These are phyloP conservation scores for Omphalotus guepiniiformis DNA, from an alignment of 768 basidiomycete genomes.

Conservation along the genomic window DNA sequence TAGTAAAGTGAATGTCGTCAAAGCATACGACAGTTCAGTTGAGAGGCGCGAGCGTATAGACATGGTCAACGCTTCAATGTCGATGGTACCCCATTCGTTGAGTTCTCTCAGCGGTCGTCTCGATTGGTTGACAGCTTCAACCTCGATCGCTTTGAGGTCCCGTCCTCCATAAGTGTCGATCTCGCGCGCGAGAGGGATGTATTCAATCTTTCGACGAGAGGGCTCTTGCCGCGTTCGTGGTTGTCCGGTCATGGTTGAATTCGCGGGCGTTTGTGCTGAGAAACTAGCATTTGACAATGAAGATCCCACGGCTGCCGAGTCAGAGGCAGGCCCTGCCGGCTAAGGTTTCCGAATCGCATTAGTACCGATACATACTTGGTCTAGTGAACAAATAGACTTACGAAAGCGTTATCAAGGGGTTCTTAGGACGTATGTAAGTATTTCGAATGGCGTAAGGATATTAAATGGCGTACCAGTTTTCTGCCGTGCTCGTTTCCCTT, in stretches of 20 bases:
- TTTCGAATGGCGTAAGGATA: conserved; percentile 10
- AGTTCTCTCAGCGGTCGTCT: conserved; percentile 63
- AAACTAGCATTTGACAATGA: conserved; percentile 10
- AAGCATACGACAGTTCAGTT: conserved; percentile 82
- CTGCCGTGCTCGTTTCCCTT: conserved; percentile 66
- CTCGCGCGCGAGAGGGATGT: conserved; percentile 75
- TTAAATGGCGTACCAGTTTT: conserved; percentile 56
- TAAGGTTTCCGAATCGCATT: conserved; percentile 8
- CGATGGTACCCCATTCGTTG: conserved; percentile 84
- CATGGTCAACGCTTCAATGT: conserved; percentile 93
- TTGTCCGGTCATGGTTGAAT: conserved; percentile 22
- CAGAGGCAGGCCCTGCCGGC: conserved; percentile 6
- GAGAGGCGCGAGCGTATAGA: conserved; percentile 82
- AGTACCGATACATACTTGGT: conserved; percentile 8
- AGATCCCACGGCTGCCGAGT: conserved; percentile 5
- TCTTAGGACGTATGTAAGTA: conserved; percentile 32
- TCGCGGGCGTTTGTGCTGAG: conserved; percentile 16
- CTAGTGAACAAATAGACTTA: conserved; percentile 26
- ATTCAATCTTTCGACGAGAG: conserved; percentile 81
- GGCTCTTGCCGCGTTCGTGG: conserved; percentile 43
- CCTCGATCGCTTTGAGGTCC: conserved; percentile 63
- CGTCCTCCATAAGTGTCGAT: conserved; percentile 77
- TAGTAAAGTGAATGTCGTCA: conserved; percentile 82
- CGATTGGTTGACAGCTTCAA: conserved; percentile 50
- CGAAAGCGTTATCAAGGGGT: conserved; percentile 40